phyloP scores from a whole-genome alignment of 1,284 basidiomycete species.

The Boletellus sp. region DNA sequence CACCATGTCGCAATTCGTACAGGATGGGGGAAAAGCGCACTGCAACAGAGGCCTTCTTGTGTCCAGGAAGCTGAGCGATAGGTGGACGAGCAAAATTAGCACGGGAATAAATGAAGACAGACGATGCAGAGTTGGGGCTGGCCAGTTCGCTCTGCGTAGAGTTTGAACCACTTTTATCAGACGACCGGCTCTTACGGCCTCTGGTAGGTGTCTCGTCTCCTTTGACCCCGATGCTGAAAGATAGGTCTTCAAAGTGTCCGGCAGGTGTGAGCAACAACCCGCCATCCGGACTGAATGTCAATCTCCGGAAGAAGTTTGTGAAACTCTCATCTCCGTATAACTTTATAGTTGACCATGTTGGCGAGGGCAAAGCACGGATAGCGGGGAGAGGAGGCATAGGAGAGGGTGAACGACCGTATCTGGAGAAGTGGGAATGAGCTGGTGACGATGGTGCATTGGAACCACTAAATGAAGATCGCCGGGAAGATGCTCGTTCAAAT shows the following conservation, averaged over 20 bases:
- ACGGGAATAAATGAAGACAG: conserved; percentile 94
- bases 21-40: conserved; percentile 93
- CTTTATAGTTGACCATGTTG: conserved; percentile 53
- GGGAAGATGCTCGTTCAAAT: conserved; percentile 63
- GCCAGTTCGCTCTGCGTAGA: conserved; percentile 20
- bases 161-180: conserved; percentile 33
- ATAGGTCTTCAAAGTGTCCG: conserved; percentile 93
- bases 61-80: conserved; percentile 92
- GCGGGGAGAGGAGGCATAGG: conserved; percentile 89
- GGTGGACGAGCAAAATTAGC: conserved; percentile 90
- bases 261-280: conserved; percentile 91
- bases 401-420: conserved; percentile 82
- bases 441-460: conserved; percentile 76
- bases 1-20: conserved; percentile 76
- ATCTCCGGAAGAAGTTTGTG: conserved; percentile 92
- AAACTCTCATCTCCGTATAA: conserved; percentile 95
- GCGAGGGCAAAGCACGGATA: conserved; percentile 61
- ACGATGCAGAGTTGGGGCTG: conserved; percentile 44
- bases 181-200: conserved; percentile 52
- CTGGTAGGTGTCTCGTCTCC: conserved; percentile 46
- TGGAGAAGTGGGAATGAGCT: conserved; percentile 42
- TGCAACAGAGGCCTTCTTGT: conserved; percentile 92
- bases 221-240: conserved; percentile 35
- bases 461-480: conserved; percentile 85
- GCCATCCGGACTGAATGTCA: conserved; percentile 95